phyloP scores from a whole-genome alignment of 331 rosid genomes.

The Dryas integrifolia region DNA sequence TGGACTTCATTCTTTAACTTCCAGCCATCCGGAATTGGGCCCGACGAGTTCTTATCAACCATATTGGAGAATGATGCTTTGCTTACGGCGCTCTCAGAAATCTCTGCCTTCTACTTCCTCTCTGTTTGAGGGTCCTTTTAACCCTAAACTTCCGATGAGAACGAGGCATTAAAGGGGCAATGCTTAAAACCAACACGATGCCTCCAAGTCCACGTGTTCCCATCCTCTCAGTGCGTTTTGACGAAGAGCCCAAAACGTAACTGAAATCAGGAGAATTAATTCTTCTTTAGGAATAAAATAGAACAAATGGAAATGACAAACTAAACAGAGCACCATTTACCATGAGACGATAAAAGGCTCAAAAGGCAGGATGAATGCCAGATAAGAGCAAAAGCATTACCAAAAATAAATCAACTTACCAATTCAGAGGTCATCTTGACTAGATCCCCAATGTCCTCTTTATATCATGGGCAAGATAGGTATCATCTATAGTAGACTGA shows the following conservation, averaged over 20 bases:
- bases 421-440: background rate
- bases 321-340: background rate
- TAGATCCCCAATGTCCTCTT: background rate
- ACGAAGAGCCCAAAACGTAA: background rate
- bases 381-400: background rate
- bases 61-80: background rate
- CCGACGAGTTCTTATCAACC: background rate
- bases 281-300: background rate
- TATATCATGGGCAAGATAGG: background rate
- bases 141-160: background rate
- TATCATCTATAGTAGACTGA: background rate
- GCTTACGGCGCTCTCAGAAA: background rate
- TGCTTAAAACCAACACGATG: slow-evolving; percentile 16
- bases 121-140: background rate
- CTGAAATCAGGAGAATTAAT: slow-evolving; percentile 1
- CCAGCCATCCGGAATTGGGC: slow-evolving; percentile 22
- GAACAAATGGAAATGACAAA: slow-evolving; percentile 17
- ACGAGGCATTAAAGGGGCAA: slow-evolving; percentile 11
- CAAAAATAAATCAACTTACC: background rate
- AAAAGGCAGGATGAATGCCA: background rate
- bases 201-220: slow-evolving; percentile 22
- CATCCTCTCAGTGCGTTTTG: slow-evolving; percentile 19
- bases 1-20: slow-evolving; percentile 2
- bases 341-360: background rate
- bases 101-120: slow-evolving; percentile 11